These are phyloP conservation scores for Melastoma candidum DNA, from an alignment of 441 rosid genomes.

Conservation along the genomic window DNA sequence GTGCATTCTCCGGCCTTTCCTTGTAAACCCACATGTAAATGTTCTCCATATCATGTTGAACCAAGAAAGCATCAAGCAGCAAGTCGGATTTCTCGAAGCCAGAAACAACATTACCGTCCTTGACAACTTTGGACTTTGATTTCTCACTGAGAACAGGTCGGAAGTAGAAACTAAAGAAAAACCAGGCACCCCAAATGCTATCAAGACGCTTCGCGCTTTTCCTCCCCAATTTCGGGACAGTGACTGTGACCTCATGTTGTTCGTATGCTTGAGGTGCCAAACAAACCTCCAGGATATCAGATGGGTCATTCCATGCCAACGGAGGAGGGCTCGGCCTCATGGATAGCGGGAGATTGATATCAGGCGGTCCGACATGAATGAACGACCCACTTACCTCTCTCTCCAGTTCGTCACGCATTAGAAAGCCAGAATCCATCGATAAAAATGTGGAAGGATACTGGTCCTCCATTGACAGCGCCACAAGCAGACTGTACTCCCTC, in stretches of 20 bases:
- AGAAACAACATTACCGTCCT: slow-evolving; percentile 61
- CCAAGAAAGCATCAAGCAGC: slow-evolving; percentile 68
- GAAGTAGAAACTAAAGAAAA: slow-evolving; percentile 80
- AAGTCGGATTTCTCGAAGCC: slow-evolving; percentile 77
- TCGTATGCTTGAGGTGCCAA: slow-evolving; percentile 62
- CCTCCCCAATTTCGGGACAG: slow-evolving; percentile 54
- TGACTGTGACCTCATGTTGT: slow-evolving; percentile 40
- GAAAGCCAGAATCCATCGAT: slow-evolving; percentile 74
- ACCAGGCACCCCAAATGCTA: slow-evolving; percentile 92
- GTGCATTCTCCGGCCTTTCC: slow-evolving; percentile 77
- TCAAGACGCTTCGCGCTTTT: slow-evolving; percentile 70
- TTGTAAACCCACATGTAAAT: slow-evolving; percentile 94
- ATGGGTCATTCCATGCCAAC: slow-evolving; percentile 53
- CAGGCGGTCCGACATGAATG: slow-evolving; percentile 63
- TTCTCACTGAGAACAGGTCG: slow-evolving; percentile 75
- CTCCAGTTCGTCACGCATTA: slow-evolving; percentile 68
- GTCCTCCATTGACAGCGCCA: slow-evolving; percentile 63
- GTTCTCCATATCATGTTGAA: slow-evolving; percentile 95
- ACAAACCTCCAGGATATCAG: slow-evolving; percentile 64
- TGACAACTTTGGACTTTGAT: slow-evolving; percentile 52
- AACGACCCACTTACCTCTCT: slow-evolving; percentile 50
- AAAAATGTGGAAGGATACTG: slow-evolving; percentile 78
- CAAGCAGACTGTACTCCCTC: slow-evolving; percentile 54
- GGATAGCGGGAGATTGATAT: slow-evolving; percentile 74
- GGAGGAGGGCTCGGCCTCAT: slow-evolving; percentile 63